phyloP scores from a whole-genome alignment of 805 yeast genomes.

The Pichia pseudocactophila region DNA sequence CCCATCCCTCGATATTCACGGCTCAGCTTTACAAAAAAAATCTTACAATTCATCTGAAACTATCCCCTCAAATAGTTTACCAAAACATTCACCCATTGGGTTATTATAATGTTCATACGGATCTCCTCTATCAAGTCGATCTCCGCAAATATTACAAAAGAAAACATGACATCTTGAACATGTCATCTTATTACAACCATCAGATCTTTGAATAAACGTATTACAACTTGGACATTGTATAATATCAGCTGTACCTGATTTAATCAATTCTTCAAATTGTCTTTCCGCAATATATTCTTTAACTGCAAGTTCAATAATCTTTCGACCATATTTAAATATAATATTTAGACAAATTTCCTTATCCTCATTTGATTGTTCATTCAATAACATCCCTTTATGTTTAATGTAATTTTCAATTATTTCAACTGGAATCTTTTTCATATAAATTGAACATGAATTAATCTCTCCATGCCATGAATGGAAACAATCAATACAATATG shows the following conservation, averaged over 20 bases:
- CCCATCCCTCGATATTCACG: too few species aligned
- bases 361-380: constrained; percentile 13
- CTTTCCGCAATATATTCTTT: constrained; percentile 39
- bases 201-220: constrained; percentile 41
- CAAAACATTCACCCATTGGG: constrained; percentile 36
- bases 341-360: constrained; percentile 26
- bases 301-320: constrained; percentile 32
- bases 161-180: constrained; percentile 39
- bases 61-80: constrained; percentile 45
- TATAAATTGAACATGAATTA: constrained; percentile 34
- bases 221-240: constrained; percentile 46
- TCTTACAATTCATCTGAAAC: too few species aligned
- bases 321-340: constrained; percentile 36
- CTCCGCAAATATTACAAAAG: constrained; percentile 52
- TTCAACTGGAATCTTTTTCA: constrained; percentile 28
- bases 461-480: constrained; percentile 55
- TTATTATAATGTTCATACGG: constrained; percentile 47
- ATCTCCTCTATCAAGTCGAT: constrained; percentile 28
- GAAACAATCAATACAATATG: constrained; percentile 48
- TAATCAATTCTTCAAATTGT: constrained; percentile 36
- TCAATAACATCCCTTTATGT: constrained; percentile 16
- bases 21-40: too few species aligned
- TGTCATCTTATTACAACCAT: constrained; percentile 59
- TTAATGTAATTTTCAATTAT: constrained; percentile 30
- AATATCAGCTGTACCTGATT: constrained; percentile 33